Evolutionary conservation across 192 early-diverging fungal genomes (phyloP).

Genomic region (Linnemannia hyalina): DNA sequence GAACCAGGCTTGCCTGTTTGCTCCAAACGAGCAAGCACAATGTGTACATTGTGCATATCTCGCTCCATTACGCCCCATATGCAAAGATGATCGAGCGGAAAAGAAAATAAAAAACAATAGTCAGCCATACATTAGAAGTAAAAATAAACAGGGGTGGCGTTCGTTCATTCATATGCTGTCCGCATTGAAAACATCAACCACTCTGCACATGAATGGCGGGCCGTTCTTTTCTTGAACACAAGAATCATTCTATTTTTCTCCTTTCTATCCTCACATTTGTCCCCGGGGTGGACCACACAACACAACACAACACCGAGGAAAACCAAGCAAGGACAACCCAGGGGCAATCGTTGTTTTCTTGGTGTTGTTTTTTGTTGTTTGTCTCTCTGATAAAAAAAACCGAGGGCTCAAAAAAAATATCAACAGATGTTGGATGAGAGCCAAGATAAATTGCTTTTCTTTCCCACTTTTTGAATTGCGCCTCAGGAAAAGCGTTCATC

Average conservation of each 20-base stretch:
- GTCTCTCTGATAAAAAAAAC: background rate
- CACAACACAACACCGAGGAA: background rate
- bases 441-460: constrained; percentile 2
- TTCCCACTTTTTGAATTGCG: background rate
- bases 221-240: no score
- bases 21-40: no score
- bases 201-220: no score
- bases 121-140: no score
- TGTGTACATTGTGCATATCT: no score
- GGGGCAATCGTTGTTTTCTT: background rate
- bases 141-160: no score
- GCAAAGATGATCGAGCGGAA: no score
- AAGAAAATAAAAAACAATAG: no score
- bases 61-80: no score
- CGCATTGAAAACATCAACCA: no score
- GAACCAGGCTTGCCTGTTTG: background rate
- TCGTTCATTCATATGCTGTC: no score
- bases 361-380: background rate
- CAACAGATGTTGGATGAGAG: background rate
- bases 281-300: background rate
- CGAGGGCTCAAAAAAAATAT: background rate
- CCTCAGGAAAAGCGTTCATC: background rate
- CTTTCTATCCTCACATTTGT: background rate
- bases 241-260: background rate
- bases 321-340: background rate